phyloP scores from a whole-genome alignment of 2,329 filamentous ascomycete species.

The Monosporascus sp. region DNA sequence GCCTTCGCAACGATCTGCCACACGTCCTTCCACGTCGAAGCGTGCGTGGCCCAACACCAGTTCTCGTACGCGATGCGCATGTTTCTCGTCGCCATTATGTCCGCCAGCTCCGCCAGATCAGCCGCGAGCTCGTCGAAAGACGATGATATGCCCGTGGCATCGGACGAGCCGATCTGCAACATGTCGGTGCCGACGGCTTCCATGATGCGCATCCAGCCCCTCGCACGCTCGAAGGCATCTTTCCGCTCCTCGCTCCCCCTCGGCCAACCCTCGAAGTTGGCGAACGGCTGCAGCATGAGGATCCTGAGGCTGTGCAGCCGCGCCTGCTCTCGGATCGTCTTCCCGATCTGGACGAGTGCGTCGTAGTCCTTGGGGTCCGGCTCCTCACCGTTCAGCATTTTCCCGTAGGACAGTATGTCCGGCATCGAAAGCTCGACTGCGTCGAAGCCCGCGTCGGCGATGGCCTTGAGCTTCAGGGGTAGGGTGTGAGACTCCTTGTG shows the following conservation, averaged over 20 bases:
- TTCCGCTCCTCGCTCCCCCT: conserved; percentile 50
- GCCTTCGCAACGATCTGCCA: conserved; percentile 64
- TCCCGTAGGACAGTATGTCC: conserved; percentile 61
- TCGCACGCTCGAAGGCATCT: conserved; percentile 57
- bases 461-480: conserved; percentile 55
- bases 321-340: conserved; percentile 49
- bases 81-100: conserved; percentile 51
- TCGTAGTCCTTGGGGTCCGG: conserved; percentile 55
- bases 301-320: conserved; percentile 51
- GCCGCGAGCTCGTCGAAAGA: conserved; percentile 46
- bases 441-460: conserved; percentile 60
- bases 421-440: conserved; percentile 72
- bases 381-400: conserved; percentile 39
- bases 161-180: conserved; percentile 63
- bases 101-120: conserved; percentile 60
- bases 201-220: conserved; percentile 69
- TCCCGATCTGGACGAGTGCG: conserved; percentile 48
- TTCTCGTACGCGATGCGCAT: conserved; percentile 71
- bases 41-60: conserved; percentile 74
- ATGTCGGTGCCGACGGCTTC: conserved; percentile 62
- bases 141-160: conserved; percentile 51
- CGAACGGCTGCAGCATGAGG: conserved; percentile 70
- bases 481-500: conserved; percentile 40
- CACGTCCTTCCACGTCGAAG: conserved; percentile 62
- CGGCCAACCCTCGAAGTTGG: conserved; percentile 73